Evolutionary conservation across 306 rosid species (phyloP).

Genomic region (Calophaca sinica): DNA sequence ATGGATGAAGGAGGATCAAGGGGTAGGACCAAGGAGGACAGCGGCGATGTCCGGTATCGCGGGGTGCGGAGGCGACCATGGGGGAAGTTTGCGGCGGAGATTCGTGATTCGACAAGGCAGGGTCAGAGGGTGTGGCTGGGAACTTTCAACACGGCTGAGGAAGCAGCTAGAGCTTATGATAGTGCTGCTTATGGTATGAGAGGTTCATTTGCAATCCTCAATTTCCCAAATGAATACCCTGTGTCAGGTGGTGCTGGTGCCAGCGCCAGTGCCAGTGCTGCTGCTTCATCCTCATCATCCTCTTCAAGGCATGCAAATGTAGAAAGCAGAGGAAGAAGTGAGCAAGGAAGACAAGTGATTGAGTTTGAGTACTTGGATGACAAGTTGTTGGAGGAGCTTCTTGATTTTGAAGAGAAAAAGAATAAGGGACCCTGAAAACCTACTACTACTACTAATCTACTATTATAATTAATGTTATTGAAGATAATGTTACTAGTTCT

Average conservation of each 20-base stretch:
- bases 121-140: constrained; percentile 88
- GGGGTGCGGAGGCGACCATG: constrained; percentile 85
- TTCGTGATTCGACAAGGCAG: constrained; percentile 75
- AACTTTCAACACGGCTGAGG: constrained; percentile 90
- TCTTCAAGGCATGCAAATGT: constrained; percentile 48
- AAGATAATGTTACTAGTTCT: constrained; percentile 25
- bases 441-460: not conserved
- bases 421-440: constrained; percentile 40
- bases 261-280: not conserved
- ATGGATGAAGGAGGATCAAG: constrained; percentile 47
- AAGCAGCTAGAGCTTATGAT: constrained; percentile 93
- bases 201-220: constrained; percentile 82
- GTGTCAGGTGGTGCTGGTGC: constrained; percentile 26
- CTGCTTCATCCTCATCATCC: constrained; percentile 21
- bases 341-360: constrained; percentile 62
- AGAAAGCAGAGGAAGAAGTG: constrained; percentile 27
- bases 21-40: constrained; percentile 48
- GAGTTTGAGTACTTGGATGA: constrained; percentile 84
- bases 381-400: constrained; percentile 83
- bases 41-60: constrained; percentile 59
- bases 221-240: constrained; percentile 78
- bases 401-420: constrained; percentile 63
- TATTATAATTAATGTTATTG: not conserved
- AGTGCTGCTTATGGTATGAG: constrained; percentile 88
- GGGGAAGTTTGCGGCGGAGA: constrained; percentile 96